Evolutionary conservation across 2,329 filamentous ascomycete species (phyloP), one percentile per base, ranked within the genome.

Genomic region (Pestalotiopsis fici): DNA sequence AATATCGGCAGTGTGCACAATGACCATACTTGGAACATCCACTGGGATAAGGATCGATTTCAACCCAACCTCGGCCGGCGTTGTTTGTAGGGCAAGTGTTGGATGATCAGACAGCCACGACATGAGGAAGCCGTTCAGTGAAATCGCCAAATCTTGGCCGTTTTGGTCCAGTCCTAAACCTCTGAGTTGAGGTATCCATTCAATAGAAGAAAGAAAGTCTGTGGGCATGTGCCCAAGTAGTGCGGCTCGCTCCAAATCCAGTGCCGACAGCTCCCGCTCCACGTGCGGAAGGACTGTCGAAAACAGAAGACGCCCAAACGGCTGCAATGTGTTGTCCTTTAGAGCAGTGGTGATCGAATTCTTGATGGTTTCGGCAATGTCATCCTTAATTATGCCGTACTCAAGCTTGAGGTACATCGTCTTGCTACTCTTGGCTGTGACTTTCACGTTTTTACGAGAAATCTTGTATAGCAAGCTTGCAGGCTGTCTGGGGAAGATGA

Each of bases 1-100:
- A 31, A 95, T 85, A 64, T 92, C 89, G 2, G 92, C 91, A 0
- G 93, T 97, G 78, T 97, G 92, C 0, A 98, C 88, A 23, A 97
- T 88, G 60, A 93, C 89, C 2, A 97, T 85, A 1, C 91, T 90
- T 0, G 95, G 95, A 1, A 99, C 89, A 67, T 97, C 94, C 15
- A 99, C 95, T 0, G 95, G 93, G 65, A 99, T 97, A 35, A 92
- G 84, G 72, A 99, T 95, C 13, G 89, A 90, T 23, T 86, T 86
- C 69, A 78, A 83, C 23, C 86, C 82, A 25, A 79, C 62, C 5
- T 60, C 57, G 5, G 28, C 27, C 28, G 78, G 75, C 54, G 82
- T 73, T 1, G 70, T 69, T 50, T 79, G 73, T 0, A 83, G 69
- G 2, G 57, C 23, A 1, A 85, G 68, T 3, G 66, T 74, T 1